Percentiles rank a stretch among this genome's conserved stretches.
Conservation (phyloP, 495 filamentous ascomycete genomes). For the Parachaetomium inaequale region DNA sequence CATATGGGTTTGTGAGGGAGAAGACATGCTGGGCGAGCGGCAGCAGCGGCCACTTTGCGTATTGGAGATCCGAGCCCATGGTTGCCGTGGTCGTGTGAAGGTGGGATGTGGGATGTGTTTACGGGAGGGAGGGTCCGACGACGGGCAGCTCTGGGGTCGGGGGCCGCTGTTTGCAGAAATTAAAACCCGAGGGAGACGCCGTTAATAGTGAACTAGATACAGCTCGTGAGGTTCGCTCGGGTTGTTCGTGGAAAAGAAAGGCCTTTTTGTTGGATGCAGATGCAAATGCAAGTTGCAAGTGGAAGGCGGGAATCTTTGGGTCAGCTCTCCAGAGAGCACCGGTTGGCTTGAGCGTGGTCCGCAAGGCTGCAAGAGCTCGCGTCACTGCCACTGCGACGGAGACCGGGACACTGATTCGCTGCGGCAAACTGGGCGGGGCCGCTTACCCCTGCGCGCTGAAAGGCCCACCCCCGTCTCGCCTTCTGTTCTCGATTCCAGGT, state of each 20-base stretch:
- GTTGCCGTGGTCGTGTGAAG: slow-evolving; percentile 12
- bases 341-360: slow-evolving; percentile 20
- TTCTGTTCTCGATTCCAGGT: neutral
- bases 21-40: slow-evolving; percentile 95
- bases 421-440: neutral
- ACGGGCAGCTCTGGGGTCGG: neutral
- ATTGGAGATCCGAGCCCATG: slow-evolving; percentile 97
- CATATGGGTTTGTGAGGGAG: slow-evolving; percentile 85
- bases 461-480: neutral
- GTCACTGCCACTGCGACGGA: slow-evolving; percentile 16
- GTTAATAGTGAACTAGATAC: neutral
- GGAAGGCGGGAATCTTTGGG: slow-evolving; percentile 17
- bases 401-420: neutral
- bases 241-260: neutral
- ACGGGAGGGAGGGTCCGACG: neutral
- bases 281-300: slow-evolving; percentile 11
- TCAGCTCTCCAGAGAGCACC: slow-evolving; percentile 7
- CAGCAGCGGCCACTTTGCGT: slow-evolving; percentile 90
- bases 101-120: slow-evolving; percentile 4
- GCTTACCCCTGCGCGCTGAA: neutral
- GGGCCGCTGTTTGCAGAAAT: neutral
- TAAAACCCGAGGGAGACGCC: neutral
- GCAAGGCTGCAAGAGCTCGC: slow-evolving; percentile 32
- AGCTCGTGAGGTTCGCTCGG: neutral
- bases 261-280: neutral